Conservation (phyloP, 768 basidiomycete genomes). For the Lactifluus volemus region DNA sequence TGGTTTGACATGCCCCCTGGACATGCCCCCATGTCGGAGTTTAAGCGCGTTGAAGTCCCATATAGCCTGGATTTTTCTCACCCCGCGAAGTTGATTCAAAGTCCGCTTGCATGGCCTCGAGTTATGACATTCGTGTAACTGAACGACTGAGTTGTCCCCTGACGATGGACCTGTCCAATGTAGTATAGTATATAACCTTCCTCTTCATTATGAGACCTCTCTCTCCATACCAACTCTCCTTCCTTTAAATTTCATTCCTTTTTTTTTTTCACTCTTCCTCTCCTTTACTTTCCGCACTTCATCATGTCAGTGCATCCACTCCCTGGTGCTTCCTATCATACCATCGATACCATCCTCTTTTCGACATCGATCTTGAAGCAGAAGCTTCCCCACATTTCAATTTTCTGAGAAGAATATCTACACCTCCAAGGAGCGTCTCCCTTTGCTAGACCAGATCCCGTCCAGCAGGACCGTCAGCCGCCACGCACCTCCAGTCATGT, state of each 20-base stretch:
- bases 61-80: too few species aligned
- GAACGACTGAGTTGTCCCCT: too few species aligned
- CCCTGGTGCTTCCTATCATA: slow-evolving; percentile 10
- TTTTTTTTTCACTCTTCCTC: not conserved
- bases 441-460: not conserved
- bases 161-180: too few species aligned
- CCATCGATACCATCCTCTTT: not conserved
- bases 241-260: not conserved
- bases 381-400: not conserved
- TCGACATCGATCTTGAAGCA: slow-evolving; percentile 2
- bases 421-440: not conserved
- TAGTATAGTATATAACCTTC: too few species aligned
- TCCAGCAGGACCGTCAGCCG: not conserved
- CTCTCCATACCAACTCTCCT: too few species aligned
- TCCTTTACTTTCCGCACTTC: not conserved
- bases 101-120: too few species aligned
- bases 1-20: too few species aligned
- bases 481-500: not conserved
- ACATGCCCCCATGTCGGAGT: too few species aligned
- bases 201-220: too few species aligned
- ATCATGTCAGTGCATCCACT: slow-evolving; percentile 2
- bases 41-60: too few species aligned
- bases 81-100: too few species aligned
- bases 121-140: too few species aligned
- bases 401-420: not conserved